Evolutionary conservation across 768 basidiomycete species (phyloP).

Genomic region (Lyophyllum semitale): DNA sequence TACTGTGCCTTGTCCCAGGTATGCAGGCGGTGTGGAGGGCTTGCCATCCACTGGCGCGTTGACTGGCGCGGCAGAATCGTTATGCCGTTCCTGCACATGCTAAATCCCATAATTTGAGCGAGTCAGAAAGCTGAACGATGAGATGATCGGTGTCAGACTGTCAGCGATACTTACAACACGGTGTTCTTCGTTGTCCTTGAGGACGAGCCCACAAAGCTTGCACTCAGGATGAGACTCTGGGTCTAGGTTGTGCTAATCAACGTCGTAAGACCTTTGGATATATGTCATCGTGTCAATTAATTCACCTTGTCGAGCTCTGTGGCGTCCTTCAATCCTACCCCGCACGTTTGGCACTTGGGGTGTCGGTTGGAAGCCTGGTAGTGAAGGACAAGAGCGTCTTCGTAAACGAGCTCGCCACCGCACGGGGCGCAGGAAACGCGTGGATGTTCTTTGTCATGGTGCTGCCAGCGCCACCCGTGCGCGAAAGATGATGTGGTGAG

Average conservation of each 20-base stretch:
- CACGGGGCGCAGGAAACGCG: conserved; percentile 25
- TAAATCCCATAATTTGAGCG: neutral
- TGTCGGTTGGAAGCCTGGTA: neutral
- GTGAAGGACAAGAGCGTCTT: conserved; percentile 19
- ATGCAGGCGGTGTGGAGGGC: neutral
- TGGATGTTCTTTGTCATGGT: conserved; percentile 28
- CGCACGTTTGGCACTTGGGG: neutral
- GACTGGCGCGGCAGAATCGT: neutral
- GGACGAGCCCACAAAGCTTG: neutral
- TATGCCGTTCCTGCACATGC: neutral
- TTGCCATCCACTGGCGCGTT: too few species aligned
- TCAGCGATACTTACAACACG: neutral
- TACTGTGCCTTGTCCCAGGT: too few species aligned
- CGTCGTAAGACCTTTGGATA: neutral
- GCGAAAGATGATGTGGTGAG: too few species aligned
- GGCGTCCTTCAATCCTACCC: neutral
- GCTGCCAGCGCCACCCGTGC: conserved; percentile 27
- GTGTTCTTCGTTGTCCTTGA: neutral
- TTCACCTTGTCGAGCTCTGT: neutral
- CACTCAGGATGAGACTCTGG: neutral
- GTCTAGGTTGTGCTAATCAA: neutral
- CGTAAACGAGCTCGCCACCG: conserved; percentile 26
- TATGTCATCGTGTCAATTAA: neutral
- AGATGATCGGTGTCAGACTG: too few species aligned
- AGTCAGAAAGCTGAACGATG: neutral